These are phyloP conservation scores for Pseudopediastrum boryanum DNA, from an alignment of 139 green algal species.

Conservation along the genomic window DNA sequence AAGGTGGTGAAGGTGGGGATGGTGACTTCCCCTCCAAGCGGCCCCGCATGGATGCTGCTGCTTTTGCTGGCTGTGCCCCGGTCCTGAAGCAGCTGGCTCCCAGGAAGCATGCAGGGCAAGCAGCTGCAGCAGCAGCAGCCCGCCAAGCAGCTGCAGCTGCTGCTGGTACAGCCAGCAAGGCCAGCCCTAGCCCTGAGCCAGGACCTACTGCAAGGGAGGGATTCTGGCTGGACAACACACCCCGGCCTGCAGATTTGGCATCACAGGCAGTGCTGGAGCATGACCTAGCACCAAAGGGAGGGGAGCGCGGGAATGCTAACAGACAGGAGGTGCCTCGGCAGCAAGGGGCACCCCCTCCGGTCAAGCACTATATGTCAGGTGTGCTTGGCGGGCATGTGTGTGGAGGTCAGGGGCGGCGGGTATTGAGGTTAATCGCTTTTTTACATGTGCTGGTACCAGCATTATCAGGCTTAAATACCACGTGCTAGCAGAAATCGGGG, in stretches of 20 bases:
- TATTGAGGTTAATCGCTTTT: too few species aligned
- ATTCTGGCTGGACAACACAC: constrained; percentile 21
- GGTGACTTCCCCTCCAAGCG: too few species aligned
- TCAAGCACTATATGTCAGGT: constrained; percentile 29
- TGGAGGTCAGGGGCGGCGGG: too few species aligned
- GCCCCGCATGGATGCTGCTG: too few species aligned
- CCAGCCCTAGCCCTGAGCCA: too few species aligned
- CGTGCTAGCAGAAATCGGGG: too few species aligned
- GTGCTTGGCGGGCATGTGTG: background rate
- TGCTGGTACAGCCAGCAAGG: background rate
- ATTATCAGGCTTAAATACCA: too few species aligned
- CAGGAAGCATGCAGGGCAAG: background rate
- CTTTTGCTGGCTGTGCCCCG: too few species aligned
- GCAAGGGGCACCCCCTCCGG: background rate
- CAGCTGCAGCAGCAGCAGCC: background rate
- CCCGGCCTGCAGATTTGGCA: constrained; percentile 17
- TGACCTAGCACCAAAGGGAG: constrained; percentile 15
- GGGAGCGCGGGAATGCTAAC: constrained; percentile 7
- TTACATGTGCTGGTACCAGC: too few species aligned
- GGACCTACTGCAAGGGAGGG: too few species aligned
- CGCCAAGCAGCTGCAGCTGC: background rate
- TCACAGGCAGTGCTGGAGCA: constrained; percentile 7
- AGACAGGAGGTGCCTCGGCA: background rate
- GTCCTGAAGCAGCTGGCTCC: too few species aligned
- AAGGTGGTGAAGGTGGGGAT: constrained; percentile 3